Percentiles rank a stretch among this genome's conserved stretches.
phyloP scores from a whole-genome alignment of 129 eudicot genomes.

The Arctium lappa region DNA sequence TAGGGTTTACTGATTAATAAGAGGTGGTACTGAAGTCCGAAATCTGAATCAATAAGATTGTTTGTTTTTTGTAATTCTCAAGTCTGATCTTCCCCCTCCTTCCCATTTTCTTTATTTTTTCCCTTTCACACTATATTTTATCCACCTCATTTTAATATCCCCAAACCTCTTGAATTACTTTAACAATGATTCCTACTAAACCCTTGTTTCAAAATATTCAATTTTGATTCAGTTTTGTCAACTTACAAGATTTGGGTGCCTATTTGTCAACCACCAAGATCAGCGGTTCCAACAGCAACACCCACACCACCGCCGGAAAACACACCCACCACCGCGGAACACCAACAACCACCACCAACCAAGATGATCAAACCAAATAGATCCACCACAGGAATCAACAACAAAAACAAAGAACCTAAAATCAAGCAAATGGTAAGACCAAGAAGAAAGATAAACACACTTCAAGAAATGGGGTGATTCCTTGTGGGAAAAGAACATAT shows the following conservation, averaged over 20 bases:
- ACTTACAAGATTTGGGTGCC: conserved; percentile 30
- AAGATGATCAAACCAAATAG: conserved; percentile 9
- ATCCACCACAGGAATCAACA: no score
- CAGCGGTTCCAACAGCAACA: conserved; percentile 33
- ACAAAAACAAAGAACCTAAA: conserved; percentile 2
- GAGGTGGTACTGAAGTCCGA: no score
- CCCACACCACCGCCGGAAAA: conserved; percentile 33
- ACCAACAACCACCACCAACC: conserved; percentile 6
- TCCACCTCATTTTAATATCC: conserved; percentile 11
- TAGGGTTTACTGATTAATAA: no score
- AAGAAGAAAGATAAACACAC: conserved; percentile 6
- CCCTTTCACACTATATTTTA: conserved; percentile 3
- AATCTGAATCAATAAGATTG: no score
- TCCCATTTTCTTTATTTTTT: conserved; percentile 12
- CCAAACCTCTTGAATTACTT: background rate
- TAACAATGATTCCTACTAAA: background rate
- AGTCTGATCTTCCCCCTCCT: conserved; percentile 12
- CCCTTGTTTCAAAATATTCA: background rate
- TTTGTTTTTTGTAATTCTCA: no score
- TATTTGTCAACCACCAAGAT: conserved; percentile 36
- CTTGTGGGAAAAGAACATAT: conserved; percentile 83
- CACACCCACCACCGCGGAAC: no score
- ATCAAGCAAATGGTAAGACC: background rate
- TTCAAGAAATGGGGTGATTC: conserved; percentile 39
- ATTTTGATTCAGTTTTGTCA: conserved; percentile 13